phyloP scores from a whole-genome alignment of 805 yeast species.

The Pichia manshurica region DNA sequence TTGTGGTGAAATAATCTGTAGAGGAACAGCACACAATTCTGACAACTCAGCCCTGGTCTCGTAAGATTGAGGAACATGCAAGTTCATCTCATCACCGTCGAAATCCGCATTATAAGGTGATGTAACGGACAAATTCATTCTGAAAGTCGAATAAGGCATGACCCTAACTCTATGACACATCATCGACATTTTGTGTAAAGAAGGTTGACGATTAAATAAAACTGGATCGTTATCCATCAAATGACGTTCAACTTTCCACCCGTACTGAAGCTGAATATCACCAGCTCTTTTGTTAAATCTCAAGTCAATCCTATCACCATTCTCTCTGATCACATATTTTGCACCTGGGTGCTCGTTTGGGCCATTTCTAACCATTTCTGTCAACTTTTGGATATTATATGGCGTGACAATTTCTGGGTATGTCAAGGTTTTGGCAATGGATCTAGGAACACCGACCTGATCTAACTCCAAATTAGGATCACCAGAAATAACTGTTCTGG shows the following conservation, averaged over 20 bases:
- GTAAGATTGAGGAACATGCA: slow-evolving; percentile 97
- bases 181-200: slow-evolving; percentile 99
- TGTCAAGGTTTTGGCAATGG: slow-evolving; percentile 90
- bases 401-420: slow-evolving; percentile 99
- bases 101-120: slow-evolving; percentile 99
- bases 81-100: slow-evolving; percentile 99
- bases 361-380: slow-evolving; percentile 93
- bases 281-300: slow-evolving; percentile 98
- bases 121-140: slow-evolving; percentile 93
- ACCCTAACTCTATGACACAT: slow-evolving; percentile 98
- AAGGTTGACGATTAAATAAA: slow-evolving; percentile 97
- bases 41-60: slow-evolving; percentile 96
- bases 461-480: slow-evolving; percentile 97
- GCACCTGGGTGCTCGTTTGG: slow-evolving; percentile 99
- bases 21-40: slow-evolving; percentile 93
- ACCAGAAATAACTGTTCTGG: slow-evolving; percentile 98
- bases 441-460: slow-evolving; percentile 97
- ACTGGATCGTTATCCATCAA: slow-evolving; percentile 97
- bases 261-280: slow-evolving; percentile 94
- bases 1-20: slow-evolving; percentile 97
- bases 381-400: slow-evolving; percentile 87
- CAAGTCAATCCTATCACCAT: slow-evolving; percentile 97
- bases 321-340: slow-evolving; percentile 93
- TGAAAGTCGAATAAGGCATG: slow-evolving; percentile 97
- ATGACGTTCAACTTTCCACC: slow-evolving; percentile 99